phyloP scores from a whole-genome alignment of 2,329 filamentous ascomycete species.

The Curvularia sp. region DNA sequence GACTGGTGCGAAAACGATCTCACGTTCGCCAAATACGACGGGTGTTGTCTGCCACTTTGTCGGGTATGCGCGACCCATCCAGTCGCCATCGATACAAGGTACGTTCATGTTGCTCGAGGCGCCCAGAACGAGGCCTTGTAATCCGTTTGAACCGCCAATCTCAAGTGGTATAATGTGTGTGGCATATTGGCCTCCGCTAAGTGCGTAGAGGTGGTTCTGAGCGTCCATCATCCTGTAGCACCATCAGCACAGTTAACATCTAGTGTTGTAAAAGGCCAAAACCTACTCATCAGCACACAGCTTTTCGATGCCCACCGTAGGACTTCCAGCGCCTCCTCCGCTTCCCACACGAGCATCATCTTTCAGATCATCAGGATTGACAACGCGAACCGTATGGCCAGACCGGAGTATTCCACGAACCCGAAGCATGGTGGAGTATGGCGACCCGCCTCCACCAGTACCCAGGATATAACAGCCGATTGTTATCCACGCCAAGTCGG shows the following conservation, averaged over 20 bases:
- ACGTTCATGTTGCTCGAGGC: constrained; percentile 51
- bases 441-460: constrained; percentile 58
- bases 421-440: constrained; percentile 54
- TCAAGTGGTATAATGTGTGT: constrained; percentile 53
- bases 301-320: constrained; percentile 54
- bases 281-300: constrained; percentile 52
- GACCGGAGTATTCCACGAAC: constrained; percentile 51
- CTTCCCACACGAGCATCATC: constrained; percentile 55
- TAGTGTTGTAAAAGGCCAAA: neutral
- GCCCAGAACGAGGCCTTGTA: constrained; percentile 50
- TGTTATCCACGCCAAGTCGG: constrained; percentile 55
- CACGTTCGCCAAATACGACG: constrained; percentile 51
- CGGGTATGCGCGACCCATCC: constrained; percentile 59
- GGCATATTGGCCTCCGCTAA: constrained; percentile 42
- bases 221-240: constrained; percentile 47
- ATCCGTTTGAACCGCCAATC: constrained; percentile 58
- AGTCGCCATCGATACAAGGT: constrained; percentile 56
- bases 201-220: constrained; percentile 45
- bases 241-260: constrained; percentile 2
- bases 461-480: constrained; percentile 59
- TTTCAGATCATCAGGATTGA: constrained; percentile 53
- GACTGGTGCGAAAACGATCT: constrained; percentile 51
- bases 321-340: constrained; percentile 55
- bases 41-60: constrained; percentile 55
- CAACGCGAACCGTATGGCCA: constrained; percentile 51